Percentiles rank a stretch among this genome's conserved stretches.
phyloP scores from a whole-genome alignment of 73 alveolate genomes.

The Breviolum minutum region DNA sequence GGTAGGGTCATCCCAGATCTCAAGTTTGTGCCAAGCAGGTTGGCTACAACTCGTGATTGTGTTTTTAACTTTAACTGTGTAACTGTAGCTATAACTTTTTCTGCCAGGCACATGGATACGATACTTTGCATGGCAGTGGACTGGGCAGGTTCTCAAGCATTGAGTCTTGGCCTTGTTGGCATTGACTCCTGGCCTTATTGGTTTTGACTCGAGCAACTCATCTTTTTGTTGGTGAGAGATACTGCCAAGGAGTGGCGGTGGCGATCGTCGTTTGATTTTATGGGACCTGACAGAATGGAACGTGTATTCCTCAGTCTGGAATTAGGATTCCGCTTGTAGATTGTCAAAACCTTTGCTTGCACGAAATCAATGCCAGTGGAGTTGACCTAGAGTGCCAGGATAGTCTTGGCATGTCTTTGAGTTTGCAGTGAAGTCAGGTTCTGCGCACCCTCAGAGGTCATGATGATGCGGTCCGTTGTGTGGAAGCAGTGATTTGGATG shows the following conservation, averaged over 20 bases:
- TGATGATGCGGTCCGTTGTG: conserved; percentile 19
- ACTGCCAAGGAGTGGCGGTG: conserved; percentile 50
- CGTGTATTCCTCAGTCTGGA: neutral
- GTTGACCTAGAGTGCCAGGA: neutral
- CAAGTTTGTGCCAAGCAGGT: no score
- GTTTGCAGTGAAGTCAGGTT: neutral
- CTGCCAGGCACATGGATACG: conserved; percentile 30
- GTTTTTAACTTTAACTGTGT: no score
- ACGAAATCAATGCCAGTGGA: neutral
- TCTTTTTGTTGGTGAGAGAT: neutral
- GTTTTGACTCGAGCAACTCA: neutral
- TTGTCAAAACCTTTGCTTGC: neutral
- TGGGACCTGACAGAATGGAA: conserved; percentile 61
- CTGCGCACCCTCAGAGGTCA: conserved; percentile 32
- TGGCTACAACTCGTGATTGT: no score
- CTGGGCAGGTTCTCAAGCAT: conserved; percentile 44
- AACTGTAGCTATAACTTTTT: no score
- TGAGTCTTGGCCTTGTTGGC: conserved; percentile 11
- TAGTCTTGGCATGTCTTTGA: neutral
- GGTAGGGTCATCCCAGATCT: no score
- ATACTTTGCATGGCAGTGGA: conserved; percentile 50
- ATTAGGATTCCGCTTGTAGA: neutral
- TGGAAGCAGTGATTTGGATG: conserved; percentile 3
- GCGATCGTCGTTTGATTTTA: conserved; percentile 45
- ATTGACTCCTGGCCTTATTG: neutral